Percentiles rank a stretch among this genome's conserved stretches.
Conservation (phyloP, 2,329 filamentous ascomycete species). For the Gliomastix tumulicola region DNA sequence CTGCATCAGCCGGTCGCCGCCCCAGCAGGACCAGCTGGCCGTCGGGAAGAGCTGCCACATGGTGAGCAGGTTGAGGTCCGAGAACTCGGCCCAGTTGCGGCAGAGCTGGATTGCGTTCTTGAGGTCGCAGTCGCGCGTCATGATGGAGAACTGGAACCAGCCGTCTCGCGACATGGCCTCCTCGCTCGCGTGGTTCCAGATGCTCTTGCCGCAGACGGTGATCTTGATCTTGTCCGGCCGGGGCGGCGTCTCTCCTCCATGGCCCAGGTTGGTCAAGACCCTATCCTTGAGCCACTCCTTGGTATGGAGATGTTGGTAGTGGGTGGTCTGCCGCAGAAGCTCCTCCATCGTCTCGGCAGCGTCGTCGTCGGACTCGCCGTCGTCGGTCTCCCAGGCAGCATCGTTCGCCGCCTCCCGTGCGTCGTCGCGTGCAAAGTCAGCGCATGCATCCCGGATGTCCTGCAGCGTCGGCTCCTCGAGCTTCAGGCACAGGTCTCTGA, state of each 20-base stretch:
- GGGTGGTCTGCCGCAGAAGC: conserved; percentile 7
- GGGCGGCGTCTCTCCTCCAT: conserved; percentile 1
- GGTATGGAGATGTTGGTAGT: conserved; percentile 13
- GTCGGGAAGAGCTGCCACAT: conserved; percentile 17
- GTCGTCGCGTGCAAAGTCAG: conserved; percentile 17
- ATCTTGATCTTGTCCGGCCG: conserved; percentile 11
- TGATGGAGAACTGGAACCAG: conserved; percentile 20
- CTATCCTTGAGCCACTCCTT: conserved; percentile 11
- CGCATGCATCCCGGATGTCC: conserved; percentile 18
- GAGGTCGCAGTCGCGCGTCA: conserved; percentile 18
- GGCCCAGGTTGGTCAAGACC: conserved; percentile 2
- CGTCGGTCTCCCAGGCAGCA: neutral
- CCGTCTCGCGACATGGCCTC: conserved; percentile 20
- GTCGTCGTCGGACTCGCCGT: conserved; percentile 7
- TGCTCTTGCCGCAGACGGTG: conserved; percentile 14
- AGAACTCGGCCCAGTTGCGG: conserved; percentile 20
- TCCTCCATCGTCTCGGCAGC: conserved; percentile 11
- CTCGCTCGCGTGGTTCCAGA: conserved; percentile 20
- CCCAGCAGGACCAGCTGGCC: conserved; percentile 17
- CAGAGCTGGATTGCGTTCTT: conserved; percentile 17
- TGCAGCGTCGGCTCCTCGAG: conserved; percentile 15
- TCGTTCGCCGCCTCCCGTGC: conserved; percentile 12
- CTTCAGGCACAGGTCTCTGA: conserved; percentile 18
- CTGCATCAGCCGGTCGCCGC: conserved; percentile 9
- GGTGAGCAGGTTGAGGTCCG: conserved; percentile 14